Percentiles rank a stretch among this genome's conserved stretches.
Evolutionary conservation across 1,284 basidiomycete genomes (phyloP).

Genomic region (Sporisorium scitamineum): DNA sequence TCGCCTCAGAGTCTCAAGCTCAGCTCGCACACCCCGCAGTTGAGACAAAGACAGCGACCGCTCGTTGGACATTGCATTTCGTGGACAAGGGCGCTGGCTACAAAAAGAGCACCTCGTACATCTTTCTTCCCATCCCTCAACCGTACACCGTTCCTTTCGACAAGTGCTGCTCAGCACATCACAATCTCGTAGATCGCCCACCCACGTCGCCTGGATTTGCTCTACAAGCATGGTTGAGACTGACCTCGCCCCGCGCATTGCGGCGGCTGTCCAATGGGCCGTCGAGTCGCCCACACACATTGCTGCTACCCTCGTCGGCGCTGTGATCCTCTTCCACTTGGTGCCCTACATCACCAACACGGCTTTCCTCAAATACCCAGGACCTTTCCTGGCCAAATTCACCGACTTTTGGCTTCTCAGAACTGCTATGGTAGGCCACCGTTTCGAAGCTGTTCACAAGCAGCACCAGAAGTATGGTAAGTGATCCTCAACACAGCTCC

Average conservation of each 20-base stretch:
- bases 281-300: conserved; percentile 37
- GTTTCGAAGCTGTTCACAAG: conserved; percentile 81
- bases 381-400: conserved; percentile 81
- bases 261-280: conserved; percentile 34
- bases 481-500: conserved; percentile 27
- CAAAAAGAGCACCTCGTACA: background rate
- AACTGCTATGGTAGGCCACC: conserved; percentile 77
- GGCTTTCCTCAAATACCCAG: conserved; percentile 72
- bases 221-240: conserved; percentile 39
- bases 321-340: conserved; percentile 47
- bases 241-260: conserved; percentile 34
- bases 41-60: no score
- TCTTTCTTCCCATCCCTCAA: conserved; percentile 7
- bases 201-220: background rate
- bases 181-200: background rate
- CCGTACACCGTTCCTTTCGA: background rate
- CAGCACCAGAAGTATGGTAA: conserved; percentile 82
- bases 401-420: conserved; percentile 82
- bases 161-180: background rate
- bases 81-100: background rate
- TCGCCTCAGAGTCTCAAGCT: no score
- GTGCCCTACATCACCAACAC: conserved; percentile 49
- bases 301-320: conserved; percentile 29
- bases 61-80: background rate
- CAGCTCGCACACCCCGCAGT: background rate